A percentile compares a stretch with the other conserved stretches of the same genome.
These are phyloP conservation scores for Diaporthe batatas DNA, from an alignment of 2,329 filamentous ascomycete species.

Conservation along the genomic window DNA sequence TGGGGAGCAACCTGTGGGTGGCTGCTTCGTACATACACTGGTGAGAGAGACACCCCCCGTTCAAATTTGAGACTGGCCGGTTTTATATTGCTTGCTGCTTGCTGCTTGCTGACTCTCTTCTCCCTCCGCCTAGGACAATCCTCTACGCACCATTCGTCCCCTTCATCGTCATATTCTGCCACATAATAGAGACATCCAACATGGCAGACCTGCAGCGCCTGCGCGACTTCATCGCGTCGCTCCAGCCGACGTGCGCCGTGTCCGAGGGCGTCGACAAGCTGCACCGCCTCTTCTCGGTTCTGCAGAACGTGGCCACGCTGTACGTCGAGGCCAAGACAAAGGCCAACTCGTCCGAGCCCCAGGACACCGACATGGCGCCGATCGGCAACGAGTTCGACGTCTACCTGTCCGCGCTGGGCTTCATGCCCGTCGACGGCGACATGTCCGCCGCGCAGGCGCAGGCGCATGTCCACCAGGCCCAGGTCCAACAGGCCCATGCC, in stretches of 20 bases:
- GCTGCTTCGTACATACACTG: constrained; percentile 66
- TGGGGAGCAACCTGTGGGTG: constrained; percentile 56
- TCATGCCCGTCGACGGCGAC: constrained; percentile 60
- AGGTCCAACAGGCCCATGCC: constrained; percentile 44
- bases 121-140: constrained; percentile 58
- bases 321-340: constrained; percentile 72
- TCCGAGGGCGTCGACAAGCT: constrained; percentile 73
- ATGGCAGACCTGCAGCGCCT: constrained; percentile 67
- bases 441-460: constrained; percentile 37
- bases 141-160: constrained; percentile 70
- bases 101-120: background rate
- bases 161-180: constrained; percentile 71
- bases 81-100: background rate
- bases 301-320: constrained; percentile 71
- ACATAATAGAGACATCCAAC: constrained; percentile 67
- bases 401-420: constrained; percentile 73
- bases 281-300: constrained; percentile 72
- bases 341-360: constrained; percentile 65
- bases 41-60: constrained; percentile 51
- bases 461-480: constrained; percentile 46
- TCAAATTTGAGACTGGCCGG: constrained; percentile 26
- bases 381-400: constrained; percentile 73
- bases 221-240: constrained; percentile 67
- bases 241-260: constrained; percentile 63
- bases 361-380: constrained; percentile 60